Evolutionary conservation across 2,329 filamentous ascomycete species (phyloP).

Genomic region (Hymenoscyphus linearis): DNA sequence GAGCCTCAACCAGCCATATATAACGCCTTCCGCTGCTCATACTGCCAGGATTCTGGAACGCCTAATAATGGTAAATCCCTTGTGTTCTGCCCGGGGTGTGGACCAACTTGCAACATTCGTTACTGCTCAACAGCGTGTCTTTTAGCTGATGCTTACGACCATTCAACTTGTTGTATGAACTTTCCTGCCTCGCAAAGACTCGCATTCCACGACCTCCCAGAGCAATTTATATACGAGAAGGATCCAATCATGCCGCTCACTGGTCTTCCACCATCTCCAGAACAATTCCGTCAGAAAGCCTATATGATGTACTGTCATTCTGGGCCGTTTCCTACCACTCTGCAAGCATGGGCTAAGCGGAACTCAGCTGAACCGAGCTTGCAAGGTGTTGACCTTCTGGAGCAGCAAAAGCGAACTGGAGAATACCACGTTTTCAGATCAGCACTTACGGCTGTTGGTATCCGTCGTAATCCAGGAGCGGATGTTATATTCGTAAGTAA

Average conservation of each 20-base stretch:
- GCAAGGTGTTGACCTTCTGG: conserved; percentile 5
- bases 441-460: conserved; percentile 3
- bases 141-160: conserved; percentile 20
- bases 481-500: conserved; percentile 25
- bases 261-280: conserved; percentile 4
- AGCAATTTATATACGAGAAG: conserved; percentile 8
- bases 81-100: conserved; percentile 24
- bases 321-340: conserved; percentile 21
- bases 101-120: conserved; percentile 10
- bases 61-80: conserved; percentile 10
- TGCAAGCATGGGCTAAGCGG: conserved; percentile 18
- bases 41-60: conserved; percentile 4
- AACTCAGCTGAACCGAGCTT: conserved; percentile 2
- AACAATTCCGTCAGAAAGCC: conserved; percentile 23
- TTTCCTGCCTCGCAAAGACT: conserved; percentile 3
- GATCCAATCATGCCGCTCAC: conserved; percentile 8
- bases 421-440: conserved; percentile 29
- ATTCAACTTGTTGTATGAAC: conserved; percentile 17
- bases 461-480: conserved; percentile 10
- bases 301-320: conserved; percentile 23
- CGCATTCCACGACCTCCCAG: background rate
- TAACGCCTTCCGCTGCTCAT: conserved; percentile 8
- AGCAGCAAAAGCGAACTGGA: conserved; percentile 17
- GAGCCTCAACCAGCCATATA: background rate
- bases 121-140: conserved; percentile 28